Evolutionary conservation across 1,139 yeast species (phyloP), one percentile per base, ranked within the genome.

Genomic region (Geotrichum fermentans): DNA sequence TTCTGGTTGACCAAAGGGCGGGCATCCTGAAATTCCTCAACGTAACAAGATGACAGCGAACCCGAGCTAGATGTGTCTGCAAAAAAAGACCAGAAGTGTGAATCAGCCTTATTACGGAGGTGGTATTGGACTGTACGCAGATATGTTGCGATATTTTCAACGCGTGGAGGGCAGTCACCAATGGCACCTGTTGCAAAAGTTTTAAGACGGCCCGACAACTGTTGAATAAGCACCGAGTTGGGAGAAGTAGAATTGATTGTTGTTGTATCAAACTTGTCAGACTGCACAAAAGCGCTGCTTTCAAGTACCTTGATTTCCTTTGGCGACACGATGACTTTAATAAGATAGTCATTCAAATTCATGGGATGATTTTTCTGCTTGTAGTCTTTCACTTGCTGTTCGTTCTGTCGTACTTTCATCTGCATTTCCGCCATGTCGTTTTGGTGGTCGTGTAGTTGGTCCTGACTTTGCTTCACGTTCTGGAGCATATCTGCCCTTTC

Each of bases 81-180:
- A 40, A 46, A 46, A 29, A 35, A 46, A 3, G 41, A 45, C 49
- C 49, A 46, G 34, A 46, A 46, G 16, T 40, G 6, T 10, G 14
- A 26, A 7, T 45, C 48, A 4, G 40, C 48, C 41, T 45, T 45
- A 24, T 38, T 45, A 8, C 43, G 42, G 11, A 45, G n/a, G 21
- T 45, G 43, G 32, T 45, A 45, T 28, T 45, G 48, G 17, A 45
- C 48, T 16, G 48, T 45, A 13, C 42, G 43, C 24, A 45, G 24
- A 24, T 45, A 45, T 1, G 48, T 45, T 14, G 43, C 38, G 22
- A 45, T 45, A 22, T 45, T 45, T 26, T 45, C 48, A 22, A 45
- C 28, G 4, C 28, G 16, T 5, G 48, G 48, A 16, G 43, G 43
- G 22, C 48, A 45, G 20, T 45, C 48, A 2, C 48, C 48, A 13